Base-by-base conservation (phyloP, 2,329 filamentous ascomycete genomes). In the Talaromyces sp. region DNA sequence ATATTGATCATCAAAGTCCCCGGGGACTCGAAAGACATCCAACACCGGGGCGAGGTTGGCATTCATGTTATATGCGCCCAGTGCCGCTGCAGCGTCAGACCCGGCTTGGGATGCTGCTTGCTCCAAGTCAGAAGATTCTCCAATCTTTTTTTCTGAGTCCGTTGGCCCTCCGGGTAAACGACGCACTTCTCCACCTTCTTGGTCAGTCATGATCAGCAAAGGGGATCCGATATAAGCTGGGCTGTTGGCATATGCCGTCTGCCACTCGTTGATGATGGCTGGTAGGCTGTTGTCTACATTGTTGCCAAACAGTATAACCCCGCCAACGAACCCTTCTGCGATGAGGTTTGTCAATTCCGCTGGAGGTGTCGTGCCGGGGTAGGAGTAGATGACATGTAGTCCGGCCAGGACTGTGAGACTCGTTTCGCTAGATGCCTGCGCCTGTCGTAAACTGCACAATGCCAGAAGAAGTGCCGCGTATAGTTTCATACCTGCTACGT, bases 321-420 rank as follows among this genome's bases (percentile, higher is more conserved):
- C 72, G n/a, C 71, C 71, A 31, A 74, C 71, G 62, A 69, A 68
- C 28, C 72, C 71, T 40, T 69, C 48, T 25, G 64, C 55, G 42
- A 73, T 70, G 7, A 74, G 63, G 16, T 67, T 58, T 55, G 66
- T 66, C 8, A 74, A 67, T 25, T 70, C 61, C 8, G 60, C 28
- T 5, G 72, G 71, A 5, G 72, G 72, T 1, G 64, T 60, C 12
- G 67, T 31, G 11, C 71, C 72, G 1, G 67, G 60, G 46, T 73
- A 75, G 11, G 73, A 74, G 66, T 69, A 74, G n/a, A 74, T 68
- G 31, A 74, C 69, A 65, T 74, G 73, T 28, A 67, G 63, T 18
- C 70, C 71, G 2, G 66, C 69, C 54, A 68, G 64, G 9, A 64
- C 61, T 8, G 56, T 25, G 2, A 66, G 44, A 39, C 69, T 31